Conservation (phyloP, 2,329 filamentous ascomycete genomes). For the Amauroascus niger region DNA sequence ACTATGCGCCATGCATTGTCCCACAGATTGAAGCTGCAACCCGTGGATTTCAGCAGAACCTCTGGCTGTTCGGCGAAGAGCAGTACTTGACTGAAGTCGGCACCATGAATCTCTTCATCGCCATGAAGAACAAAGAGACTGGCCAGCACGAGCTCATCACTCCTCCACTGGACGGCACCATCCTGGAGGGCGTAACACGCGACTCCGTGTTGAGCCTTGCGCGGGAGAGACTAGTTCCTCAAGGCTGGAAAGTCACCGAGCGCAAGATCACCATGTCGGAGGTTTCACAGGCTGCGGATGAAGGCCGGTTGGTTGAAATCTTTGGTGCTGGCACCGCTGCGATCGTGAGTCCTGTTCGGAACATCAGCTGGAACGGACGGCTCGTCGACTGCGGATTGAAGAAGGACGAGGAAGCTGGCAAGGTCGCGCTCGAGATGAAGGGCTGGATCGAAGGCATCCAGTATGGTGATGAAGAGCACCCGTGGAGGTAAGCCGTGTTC, state of each 20-base stretch:
- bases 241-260: constrained; percentile 84
- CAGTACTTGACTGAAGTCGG: constrained; percentile 95
- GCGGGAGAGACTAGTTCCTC: constrained; percentile 65
- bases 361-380: constrained; percentile 78
- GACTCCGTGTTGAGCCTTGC: constrained; percentile 85
- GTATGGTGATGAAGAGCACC: constrained; percentile 85
- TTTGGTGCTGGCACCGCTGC: constrained; percentile 92
- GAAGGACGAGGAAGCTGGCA: constrained; percentile 74
- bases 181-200: constrained; percentile 86
- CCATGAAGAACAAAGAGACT: constrained; percentile 72
- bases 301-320: constrained; percentile 81
- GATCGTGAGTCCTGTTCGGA: constrained; percentile 80
- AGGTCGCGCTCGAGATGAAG: constrained; percentile 79
- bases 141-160: constrained; percentile 88
- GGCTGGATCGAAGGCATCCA: constrained; percentile 93
- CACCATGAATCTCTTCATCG: constrained; percentile 97
- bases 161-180: constrained; percentile 92
- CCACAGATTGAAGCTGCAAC: constrained; percentile 86
- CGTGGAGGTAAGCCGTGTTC: constrained; percentile 61
- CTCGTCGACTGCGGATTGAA: constrained; percentile 73
- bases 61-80: constrained; percentile 94
- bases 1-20: constrained; percentile 98
- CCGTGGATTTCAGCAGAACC: constrained; percentile 92
- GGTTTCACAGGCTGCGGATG: constrained; percentile 66
- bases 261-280: constrained; percentile 88